phyloP scores from a whole-genome alignment of 768 basidiomycete genomes.

The Royoungia palumana region DNA sequence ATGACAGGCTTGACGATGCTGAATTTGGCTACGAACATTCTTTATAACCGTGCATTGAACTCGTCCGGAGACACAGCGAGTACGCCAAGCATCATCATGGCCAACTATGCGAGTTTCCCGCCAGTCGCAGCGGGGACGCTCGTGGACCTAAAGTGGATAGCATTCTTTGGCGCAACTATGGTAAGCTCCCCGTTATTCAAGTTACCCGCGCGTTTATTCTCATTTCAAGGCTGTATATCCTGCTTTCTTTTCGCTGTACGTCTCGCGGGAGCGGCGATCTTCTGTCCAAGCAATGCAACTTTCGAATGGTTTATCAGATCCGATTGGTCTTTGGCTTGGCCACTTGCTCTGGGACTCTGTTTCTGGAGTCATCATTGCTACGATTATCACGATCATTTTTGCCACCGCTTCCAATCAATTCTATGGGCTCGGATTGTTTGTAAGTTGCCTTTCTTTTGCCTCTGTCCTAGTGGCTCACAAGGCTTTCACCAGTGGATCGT shows the following conservation, averaged over 20 bases:
- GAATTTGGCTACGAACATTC: conserved; percentile 64
- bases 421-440: conserved; percentile 59
- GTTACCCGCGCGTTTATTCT: neutral
- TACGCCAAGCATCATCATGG: conserved; percentile 50
- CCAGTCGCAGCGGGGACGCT: conserved; percentile 53
- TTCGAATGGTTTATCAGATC: conserved; percentile 69
- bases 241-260: conserved; percentile 80
- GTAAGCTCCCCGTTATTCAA: conserved; percentile 33
- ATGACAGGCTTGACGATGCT: conserved; percentile 57
- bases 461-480: neutral
- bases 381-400: conserved; percentile 62
- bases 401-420: conserved; percentile 58
- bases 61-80: conserved; percentile 36
- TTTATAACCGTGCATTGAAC: conserved; percentile 63
- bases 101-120: conserved; percentile 59
- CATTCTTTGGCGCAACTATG: conserved; percentile 72
- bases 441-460: conserved; percentile 35
- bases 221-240: conserved; percentile 61
- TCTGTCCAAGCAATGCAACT: conserved; percentile 79
- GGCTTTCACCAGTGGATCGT: conserved; percentile 56
- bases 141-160: conserved; percentile 66
- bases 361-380: conserved; percentile 55
- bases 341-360: conserved; percentile 74
- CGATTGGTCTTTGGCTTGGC: conserved; percentile 72
- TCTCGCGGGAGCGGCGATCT: conserved; percentile 65